Evolutionary conservation across 805 yeast genomes (phyloP), one percentile per base, ranked within the genome.

Genomic region (Clavispora vitiphila): DNA sequence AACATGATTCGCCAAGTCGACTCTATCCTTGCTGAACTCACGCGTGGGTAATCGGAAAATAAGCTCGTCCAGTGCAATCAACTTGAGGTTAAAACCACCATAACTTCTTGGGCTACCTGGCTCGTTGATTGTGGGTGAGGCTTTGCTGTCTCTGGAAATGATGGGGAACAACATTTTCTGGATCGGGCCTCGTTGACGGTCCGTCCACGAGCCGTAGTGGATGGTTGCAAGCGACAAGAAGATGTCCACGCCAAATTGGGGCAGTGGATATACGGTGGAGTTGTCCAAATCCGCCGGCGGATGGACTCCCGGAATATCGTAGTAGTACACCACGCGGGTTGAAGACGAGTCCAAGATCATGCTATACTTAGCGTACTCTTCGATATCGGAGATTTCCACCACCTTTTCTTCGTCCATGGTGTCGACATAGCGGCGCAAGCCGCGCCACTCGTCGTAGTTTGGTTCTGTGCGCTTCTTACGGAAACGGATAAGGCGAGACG

Each of bases 131-230:
- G 39, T 38, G 16, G 44, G 44, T 3, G 61, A 60, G 4, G 67
- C 64, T 9, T 53, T 51, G 3, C 79, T 62, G 52, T 88, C 86
- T 36, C 81, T 62, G 20, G 83, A 77, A 9, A 79, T 57, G 0
- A 74, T 58, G 0, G 99, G 99, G 42, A 83, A 78, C 19, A 93
- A 64, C 62, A 81, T 64, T 12, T 69, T 62, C 42, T 83, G 89
- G 8, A 90, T 54, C 1, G 80, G 75, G 2, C 70, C 71, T 14
- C 96, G 60, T 59, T 93, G 95, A 27, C 91, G 78, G 44, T 93
- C 95, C 0, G 96, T 86, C 96, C 97, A 91, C 0, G 99, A 96
- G 0, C 99, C 99, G 56, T 87, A 90, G 50, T 83, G 83, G 1
- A 88, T 64, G 0, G 86, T 80, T 0, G 88, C 80, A 41, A 76